Conservation (phyloP, 768 basidiomycete genomes). For the Suillus subluteus region DNA sequence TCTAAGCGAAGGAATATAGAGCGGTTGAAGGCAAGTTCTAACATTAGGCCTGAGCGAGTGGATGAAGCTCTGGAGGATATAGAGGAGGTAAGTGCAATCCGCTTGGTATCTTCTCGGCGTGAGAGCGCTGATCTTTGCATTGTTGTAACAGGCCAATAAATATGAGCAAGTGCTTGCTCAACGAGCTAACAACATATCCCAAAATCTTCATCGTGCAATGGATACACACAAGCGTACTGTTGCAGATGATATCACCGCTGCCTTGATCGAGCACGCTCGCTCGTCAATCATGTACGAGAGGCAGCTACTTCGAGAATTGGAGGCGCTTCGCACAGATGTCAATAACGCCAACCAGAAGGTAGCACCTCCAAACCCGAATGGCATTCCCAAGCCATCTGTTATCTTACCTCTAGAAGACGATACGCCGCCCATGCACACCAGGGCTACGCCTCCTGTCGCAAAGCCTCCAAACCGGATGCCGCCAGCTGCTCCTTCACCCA, state of each 20-base stretch:
- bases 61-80: conserved; percentile 92
- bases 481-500: conserved; percentile 18
- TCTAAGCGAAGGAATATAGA: conserved; percentile 93
- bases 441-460: conserved; percentile 23
- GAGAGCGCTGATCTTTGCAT: conserved; percentile 17
- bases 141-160: conserved; percentile 71
- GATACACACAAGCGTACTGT: conserved; percentile 83
- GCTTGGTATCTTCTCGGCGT: conserved; percentile 1
- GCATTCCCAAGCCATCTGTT: conserved; percentile 61
- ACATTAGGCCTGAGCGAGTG: conserved; percentile 82
- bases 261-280: conserved; percentile 91
- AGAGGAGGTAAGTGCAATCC: conserved; percentile 68
- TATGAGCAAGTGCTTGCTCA: conserved; percentile 84
- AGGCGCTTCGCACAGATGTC: conserved; percentile 80
- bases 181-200: conserved; percentile 91
- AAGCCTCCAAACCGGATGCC: conserved; percentile 25
- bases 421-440: conserved; percentile 33
- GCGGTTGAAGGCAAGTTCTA: conserved; percentile 81
- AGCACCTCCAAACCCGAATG: conserved; percentile 48
- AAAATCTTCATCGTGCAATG: conserved; percentile 88
- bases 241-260: conserved; percentile 88
- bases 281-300: conserved; percentile 91
- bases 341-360: conserved; percentile 65
- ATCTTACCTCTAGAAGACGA: conserved; percentile 70
- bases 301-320: conserved; percentile 85